Base-by-base conservation (phyloP, 2,329 filamentous ascomycete species). In the Aspergillus jensenii region DNA sequence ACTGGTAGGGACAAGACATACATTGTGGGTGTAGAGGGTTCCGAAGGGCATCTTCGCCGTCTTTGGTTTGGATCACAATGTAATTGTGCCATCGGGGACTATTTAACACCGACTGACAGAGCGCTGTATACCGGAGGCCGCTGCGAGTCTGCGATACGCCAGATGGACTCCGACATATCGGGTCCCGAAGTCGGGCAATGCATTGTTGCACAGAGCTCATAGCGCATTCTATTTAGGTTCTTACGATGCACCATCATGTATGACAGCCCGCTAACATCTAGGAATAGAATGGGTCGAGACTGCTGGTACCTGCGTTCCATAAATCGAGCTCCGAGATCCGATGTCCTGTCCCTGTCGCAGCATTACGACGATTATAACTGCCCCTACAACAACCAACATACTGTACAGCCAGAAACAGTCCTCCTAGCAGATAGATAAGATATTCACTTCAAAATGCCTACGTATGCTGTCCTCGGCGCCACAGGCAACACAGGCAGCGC, bases 401-500 rank as follows among this genome's bases (percentile, higher is more conserved):
- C 40, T 43, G 4, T 43, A 43, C 40, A 19, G n/a, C 4, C 40
- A 43, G 9, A 25, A 12, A 21, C 3, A 17, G 1, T 1, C 21
- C 44, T 11, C 23, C 14, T n/a, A 0, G 14, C 25, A 46, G 12
- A 25, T 25, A 15, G 7, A 12, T 19, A 46, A 27, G 3, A 31
- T 15, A 14, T 2, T 14, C 3, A 50, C 25, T 37, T 37, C 35
- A 41, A 17, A 45, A 60, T 60, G 58, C 12, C 63, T n/a, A 72
- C 61, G 14, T 79, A 77, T 60, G 77, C 77, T 4, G 63, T 80
- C 9, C 63, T 80, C 2, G 77, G 78, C 7, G 59, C 65, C 19
- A 82, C 79, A 1, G 80, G 80, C 6, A 80, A 79, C 59, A 75
- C 71, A 41, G 80, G 80, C 52, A 69, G 62, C 1, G 72, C 76